These are phyloP conservation scores for Claviceps digitariae DNA, from an alignment of 2,329 filamentous ascomycete genomes.

Conservation along the genomic window DNA sequence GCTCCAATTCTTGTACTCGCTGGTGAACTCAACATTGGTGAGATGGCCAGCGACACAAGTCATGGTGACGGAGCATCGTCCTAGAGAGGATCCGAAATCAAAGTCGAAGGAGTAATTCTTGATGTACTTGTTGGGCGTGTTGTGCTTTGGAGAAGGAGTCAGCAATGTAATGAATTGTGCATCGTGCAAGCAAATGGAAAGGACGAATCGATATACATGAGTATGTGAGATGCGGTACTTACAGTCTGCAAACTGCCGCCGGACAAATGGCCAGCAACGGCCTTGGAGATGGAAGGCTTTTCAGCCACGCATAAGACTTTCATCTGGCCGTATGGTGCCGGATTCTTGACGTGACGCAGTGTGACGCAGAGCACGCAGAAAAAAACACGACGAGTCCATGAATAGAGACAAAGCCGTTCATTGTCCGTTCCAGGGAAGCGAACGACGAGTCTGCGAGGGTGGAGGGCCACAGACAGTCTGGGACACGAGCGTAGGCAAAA, in stretches of 20 bases:
- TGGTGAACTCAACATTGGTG: constrained; percentile 63
- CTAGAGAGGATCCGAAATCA: constrained; percentile 71
- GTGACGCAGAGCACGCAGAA: background rate
- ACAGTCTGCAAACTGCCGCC: constrained; percentile 62
- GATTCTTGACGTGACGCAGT: background rate
- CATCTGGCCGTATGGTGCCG: constrained; percentile 18
- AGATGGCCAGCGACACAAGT: constrained; percentile 87
- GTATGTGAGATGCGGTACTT: constrained; percentile 18
- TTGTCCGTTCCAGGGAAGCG: background rate
- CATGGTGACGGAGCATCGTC: constrained; percentile 76
- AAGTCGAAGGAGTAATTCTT: constrained; percentile 94
- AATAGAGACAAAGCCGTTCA: background rate
- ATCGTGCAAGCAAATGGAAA: background rate
- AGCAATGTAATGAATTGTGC: constrained; percentile 8
- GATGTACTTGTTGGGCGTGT: constrained; percentile 61
- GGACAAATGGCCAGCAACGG: constrained; percentile 78
- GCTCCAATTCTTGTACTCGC: constrained; percentile 64
- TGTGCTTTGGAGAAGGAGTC: constrained; percentile 34
- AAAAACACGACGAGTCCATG: background rate
- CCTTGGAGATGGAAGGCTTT: constrained; percentile 89
- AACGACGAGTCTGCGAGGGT: background rate
- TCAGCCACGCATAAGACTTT: constrained; percentile 43
- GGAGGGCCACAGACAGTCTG: background rate
- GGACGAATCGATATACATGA: too few relatives aligned
- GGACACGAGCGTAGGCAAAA: background rate